Conservation (phyloP, 768 basidiomycete genomes). For the Tulasnella sp. region DNA sequence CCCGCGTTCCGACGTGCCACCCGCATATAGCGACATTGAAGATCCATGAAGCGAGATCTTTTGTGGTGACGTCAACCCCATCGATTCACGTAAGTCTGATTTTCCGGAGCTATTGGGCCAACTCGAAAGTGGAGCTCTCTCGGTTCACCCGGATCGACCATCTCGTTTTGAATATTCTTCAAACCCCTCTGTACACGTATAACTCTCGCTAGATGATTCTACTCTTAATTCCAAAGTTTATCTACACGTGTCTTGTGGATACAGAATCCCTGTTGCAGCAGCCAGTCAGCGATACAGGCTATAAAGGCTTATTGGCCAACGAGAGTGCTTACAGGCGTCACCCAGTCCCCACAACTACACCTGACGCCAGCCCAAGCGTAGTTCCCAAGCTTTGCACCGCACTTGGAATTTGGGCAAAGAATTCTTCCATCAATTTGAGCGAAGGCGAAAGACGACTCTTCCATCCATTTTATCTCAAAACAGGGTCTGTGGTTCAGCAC, state of each 20-base stretch:
- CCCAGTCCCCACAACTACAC: constrained; percentile 90
- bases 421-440: constrained; percentile 87
- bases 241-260: constrained; percentile 54
- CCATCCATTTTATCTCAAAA: constrained; percentile 90
- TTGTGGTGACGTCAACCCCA: neutral
- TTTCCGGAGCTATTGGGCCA: neutral
- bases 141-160: neutral
- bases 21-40: neutral
- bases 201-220: neutral
- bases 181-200: neutral
- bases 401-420: constrained; percentile 86
- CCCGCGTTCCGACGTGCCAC: neutral
- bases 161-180: neutral
- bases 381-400: constrained; percentile 86
- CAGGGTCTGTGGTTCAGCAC: neutral
- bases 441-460: constrained; percentile 61
- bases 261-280: constrained; percentile 46
- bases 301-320: neutral
- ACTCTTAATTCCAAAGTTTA: constrained; percentile 37
- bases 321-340: constrained; percentile 64
- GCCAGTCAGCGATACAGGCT: neutral
- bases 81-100: neutral
- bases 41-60: neutral
- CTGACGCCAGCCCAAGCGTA: constrained; percentile 95
- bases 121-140: neutral